Base-by-base conservation (phyloP, 805 yeast genomes). In the Teunomyces funiuensis region DNA sequence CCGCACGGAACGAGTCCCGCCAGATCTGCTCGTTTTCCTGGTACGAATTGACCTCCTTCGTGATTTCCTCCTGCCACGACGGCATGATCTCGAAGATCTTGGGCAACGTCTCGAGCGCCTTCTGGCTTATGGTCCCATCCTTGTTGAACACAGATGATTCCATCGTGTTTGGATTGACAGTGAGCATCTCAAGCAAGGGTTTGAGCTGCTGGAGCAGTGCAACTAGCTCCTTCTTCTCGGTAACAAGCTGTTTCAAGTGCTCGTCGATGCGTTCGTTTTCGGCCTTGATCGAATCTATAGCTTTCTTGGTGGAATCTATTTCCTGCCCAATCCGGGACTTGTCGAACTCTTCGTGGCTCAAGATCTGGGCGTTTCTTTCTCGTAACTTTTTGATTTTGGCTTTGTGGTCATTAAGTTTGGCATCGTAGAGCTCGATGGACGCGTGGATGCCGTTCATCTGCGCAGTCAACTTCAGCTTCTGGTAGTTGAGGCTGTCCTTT, bases 41-140 rank as follows among this genome's bases (percentile, higher is more conserved):
- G 37, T 54, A 50, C 28, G 41, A 28, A 7, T 52, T 58, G 8
- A 63, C 44, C 37, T 65, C 71, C 6, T 50, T 50, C 39, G 45
- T 36, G 14, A 69, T 49, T 15, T 65, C 68, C 10, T 45, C 47
- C 28, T 54, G 54, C 75, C 74, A 69, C 4, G 58, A 55, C 8
- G 73, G 73, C 31, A 46, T 49, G n/a, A 63, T 40, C 18, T 45
- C 43, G 31, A 52, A 53, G 3, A 69, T 50, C 26, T 55, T 50
- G 13, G 47, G 42, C 6, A 66, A 37, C 0, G 55, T 37, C 7
- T 63, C 71, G n/a, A 51, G 34, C 2, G 64, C 63, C 6, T 47
- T 48, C 17, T 48, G 50, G 16, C 57, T 54, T 15, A 70, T 43
- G 1, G 53, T 41, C 9, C 65, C 66, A 37, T 67, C 71, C 27